Conservation (phyloP, 805 yeast species). For the baker's yeast (Saccharomyces cerevisiae) region DNA sequence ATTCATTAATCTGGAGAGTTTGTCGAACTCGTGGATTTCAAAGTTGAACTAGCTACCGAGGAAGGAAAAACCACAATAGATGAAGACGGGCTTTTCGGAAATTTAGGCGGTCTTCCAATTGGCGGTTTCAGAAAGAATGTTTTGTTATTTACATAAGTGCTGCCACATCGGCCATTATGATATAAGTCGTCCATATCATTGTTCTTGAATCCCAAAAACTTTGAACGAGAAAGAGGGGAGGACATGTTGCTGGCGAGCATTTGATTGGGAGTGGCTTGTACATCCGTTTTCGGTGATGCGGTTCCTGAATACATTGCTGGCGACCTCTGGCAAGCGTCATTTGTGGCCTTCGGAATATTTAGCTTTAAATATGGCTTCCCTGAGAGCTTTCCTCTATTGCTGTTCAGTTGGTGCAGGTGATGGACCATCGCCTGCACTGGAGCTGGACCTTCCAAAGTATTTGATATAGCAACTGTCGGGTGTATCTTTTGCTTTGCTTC, state of each 20-base stretch:
- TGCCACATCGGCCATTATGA: background rate
- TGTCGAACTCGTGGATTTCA: background rate
- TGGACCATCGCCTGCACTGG: background rate
- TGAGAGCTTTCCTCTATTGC: background rate
- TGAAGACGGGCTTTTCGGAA: background rate
- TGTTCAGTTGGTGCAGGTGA: background rate
- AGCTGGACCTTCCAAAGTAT: background rate
- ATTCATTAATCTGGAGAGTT: background rate
- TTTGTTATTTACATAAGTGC: background rate
- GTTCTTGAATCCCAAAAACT: background rate
- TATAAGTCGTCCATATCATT: background rate
- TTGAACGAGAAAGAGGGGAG: background rate
- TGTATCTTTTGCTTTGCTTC: background rate
- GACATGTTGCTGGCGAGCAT: background rate
- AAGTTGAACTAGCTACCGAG: background rate
- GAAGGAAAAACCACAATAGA: background rate
- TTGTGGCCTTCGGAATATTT: background rate
- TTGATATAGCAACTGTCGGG: background rate
- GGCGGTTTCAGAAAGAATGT: background rate
- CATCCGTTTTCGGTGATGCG: background rate
- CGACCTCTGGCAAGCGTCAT: background rate
- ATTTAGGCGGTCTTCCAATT: background rate
- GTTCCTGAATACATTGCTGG: background rate
- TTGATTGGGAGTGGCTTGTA: background rate
- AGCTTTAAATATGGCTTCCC: background rate